A percentile compares a stretch with the other conserved stretches of the same genome.
Conservation (phyloP, 768 basidiomycete species). For the Lactifluus rugatus region DNA sequence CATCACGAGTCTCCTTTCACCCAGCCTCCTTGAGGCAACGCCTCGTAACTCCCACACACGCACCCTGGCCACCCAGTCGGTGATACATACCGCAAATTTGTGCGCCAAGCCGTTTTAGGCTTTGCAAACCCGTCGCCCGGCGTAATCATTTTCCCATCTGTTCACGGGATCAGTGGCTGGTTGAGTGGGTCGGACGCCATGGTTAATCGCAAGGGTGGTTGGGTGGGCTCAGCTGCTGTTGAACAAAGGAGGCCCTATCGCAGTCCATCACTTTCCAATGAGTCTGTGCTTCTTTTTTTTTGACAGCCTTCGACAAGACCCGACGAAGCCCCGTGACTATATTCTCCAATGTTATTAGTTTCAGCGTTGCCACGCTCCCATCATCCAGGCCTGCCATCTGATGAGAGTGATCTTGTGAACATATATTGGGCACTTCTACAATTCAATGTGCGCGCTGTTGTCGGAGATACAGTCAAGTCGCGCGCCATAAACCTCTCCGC, state of each 20-base stretch:
- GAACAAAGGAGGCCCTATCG: background rate
- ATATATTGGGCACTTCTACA: background rate
- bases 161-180: background rate
- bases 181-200: background rate
- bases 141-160: background rate
- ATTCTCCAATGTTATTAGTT: background rate
- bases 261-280: background rate
- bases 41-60: background rate
- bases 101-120: background rate
- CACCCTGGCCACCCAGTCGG: background rate
- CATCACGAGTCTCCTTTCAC: background rate
- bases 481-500: background rate
- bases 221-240: background rate
- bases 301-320: background rate
- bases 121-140: background rate
- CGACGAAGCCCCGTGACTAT: background rate
- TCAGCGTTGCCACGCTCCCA: background rate
- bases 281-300: background rate
- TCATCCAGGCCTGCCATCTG: background rate
- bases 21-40: background rate
- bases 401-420: background rate
- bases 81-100: background rate
- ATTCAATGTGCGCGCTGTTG: slow-evolving; percentile 2
- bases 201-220: background rate
- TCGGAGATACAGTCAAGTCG: slow-evolving; percentile 2